Evolutionary conservation across 2,329 filamentous ascomycete genomes (phyloP).

Genomic region (Diaporthe ilicicola): DNA sequence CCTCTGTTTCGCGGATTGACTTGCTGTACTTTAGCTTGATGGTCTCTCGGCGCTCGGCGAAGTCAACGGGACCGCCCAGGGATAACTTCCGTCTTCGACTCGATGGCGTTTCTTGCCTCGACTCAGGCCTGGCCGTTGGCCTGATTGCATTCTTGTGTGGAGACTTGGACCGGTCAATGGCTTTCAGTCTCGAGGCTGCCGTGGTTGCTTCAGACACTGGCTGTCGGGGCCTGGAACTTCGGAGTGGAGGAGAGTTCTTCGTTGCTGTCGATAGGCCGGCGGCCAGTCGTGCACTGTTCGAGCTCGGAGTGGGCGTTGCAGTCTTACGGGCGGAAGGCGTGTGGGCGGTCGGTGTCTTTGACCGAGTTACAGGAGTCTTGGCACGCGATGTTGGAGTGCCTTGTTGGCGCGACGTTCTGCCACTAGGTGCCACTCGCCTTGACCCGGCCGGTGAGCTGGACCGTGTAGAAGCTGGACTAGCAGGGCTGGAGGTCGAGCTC

Average conservation of each 20-base stretch:
- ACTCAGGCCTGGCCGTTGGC: constrained; percentile 39
- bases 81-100: constrained; percentile 62
- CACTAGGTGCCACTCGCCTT: constrained; percentile 49
- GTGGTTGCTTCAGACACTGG: constrained; percentile 79
- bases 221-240: constrained; percentile 83
- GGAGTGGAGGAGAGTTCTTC: constrained; percentile 79
- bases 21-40: constrained; percentile 88
- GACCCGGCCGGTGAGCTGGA: constrained; percentile 63
- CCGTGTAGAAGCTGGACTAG: constrained; percentile 61
- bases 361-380: constrained; percentile 51
- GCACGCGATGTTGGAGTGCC: constrained; percentile 44
- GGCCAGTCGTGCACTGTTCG: constrained; percentile 69
- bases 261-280: constrained; percentile 79
- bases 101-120: constrained; percentile 49
- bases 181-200: constrained; percentile 73
- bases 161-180: constrained; percentile 64
- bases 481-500: constrained; percentile 53
- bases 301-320: constrained; percentile 47
- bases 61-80: constrained; percentile 78
- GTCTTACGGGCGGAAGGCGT: constrained; percentile 50
- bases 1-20: constrained; percentile 79
- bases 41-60: constrained; percentile 80
- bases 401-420: constrained; percentile 48
- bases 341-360: constrained; percentile 55
- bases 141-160: constrained; percentile 47